Conservation (phyloP, 2,329 filamentous ascomycete genomes). For the Annulohypoxylon truncatum region DNA sequence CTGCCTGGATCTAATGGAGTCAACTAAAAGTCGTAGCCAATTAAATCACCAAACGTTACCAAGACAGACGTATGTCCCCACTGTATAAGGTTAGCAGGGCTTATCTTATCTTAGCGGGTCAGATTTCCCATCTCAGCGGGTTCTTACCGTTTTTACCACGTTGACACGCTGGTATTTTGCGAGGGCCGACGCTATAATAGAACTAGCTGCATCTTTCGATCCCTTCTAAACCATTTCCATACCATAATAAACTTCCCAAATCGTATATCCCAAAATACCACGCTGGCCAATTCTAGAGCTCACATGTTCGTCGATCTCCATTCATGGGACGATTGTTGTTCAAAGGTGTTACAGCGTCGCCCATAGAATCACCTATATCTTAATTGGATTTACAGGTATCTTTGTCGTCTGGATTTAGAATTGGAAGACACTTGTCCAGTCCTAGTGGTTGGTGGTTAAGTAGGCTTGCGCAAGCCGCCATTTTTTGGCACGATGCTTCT, state of each 20-base stretch:
- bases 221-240: conserved; percentile 5
- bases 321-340: conserved; percentile 32
- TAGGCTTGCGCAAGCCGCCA: conserved; percentile 29
- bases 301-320: conserved; percentile 20
- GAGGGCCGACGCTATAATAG: conserved; percentile 12
- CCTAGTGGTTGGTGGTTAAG: background rate
- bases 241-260: conserved; percentile 2
- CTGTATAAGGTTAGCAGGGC: conserved; percentile 38
- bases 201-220: conserved; percentile 3
- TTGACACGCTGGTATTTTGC: conserved; percentile 44
- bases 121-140: conserved; percentile 20
- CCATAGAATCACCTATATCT: conserved; percentile 1
- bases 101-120: conserved; percentile 46
- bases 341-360: background rate
- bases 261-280: conserved; percentile 13
- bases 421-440: conserved; percentile 7
- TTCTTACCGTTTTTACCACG: conserved; percentile 43
- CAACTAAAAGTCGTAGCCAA: conserved; percentile 32
- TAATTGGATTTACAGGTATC: conserved; percentile 2
- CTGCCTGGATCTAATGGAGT: conserved; percentile 15
- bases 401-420: conserved; percentile 4
- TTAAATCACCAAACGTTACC: conserved; percentile 19
- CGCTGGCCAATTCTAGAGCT: conserved; percentile 25
- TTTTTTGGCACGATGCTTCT: conserved; percentile 62
- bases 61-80: conserved; percentile 13